Conservation (phyloP, 2,329 filamentous ascomycete genomes). For the Grosmannia serpens region DNA sequence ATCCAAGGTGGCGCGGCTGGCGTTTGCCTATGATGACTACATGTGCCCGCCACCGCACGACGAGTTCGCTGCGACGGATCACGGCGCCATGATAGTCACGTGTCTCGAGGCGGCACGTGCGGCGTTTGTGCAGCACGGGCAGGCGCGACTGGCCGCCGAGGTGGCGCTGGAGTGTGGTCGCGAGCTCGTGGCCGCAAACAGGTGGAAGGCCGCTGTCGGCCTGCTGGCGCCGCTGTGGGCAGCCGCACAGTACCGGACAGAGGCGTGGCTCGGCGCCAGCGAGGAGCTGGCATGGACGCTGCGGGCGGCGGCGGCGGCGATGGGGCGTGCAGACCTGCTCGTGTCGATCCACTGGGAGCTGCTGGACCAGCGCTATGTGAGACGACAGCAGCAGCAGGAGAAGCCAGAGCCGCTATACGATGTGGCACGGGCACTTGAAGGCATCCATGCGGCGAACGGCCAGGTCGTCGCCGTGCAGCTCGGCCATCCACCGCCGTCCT, state of each 20-base stretch:
- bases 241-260: constrained; percentile 23
- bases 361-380: constrained; percentile 44
- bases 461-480: constrained; percentile 20
- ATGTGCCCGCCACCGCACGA: constrained; percentile 53
- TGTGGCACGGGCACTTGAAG: constrained; percentile 44
- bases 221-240: constrained; percentile 45
- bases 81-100: constrained; percentile 43
- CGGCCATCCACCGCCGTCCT: constrained; percentile 23
- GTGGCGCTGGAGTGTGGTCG: constrained; percentile 44
- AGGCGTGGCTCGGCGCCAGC: constrained; percentile 48
- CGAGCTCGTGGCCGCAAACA: constrained; percentile 37
- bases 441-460: constrained; percentile 22
- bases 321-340: constrained; percentile 42
- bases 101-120: constrained; percentile 36
- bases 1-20: constrained; percentile 34
- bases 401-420: constrained; percentile 43
- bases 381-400: constrained; percentile 24
- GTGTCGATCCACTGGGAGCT: constrained; percentile 56
- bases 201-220: constrained; percentile 42
- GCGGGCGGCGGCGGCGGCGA: constrained; percentile 41
- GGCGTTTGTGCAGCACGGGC: constrained; percentile 43
- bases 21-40: constrained; percentile 53
- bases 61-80: constrained; percentile 47
- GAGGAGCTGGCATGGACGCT: constrained; percentile 53
- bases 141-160: constrained; percentile 42